Evolutionary conservation across 768 basidiomycete genomes (phyloP).

Genomic region (Tylopilus plumbeoviolaceoides): DNA sequence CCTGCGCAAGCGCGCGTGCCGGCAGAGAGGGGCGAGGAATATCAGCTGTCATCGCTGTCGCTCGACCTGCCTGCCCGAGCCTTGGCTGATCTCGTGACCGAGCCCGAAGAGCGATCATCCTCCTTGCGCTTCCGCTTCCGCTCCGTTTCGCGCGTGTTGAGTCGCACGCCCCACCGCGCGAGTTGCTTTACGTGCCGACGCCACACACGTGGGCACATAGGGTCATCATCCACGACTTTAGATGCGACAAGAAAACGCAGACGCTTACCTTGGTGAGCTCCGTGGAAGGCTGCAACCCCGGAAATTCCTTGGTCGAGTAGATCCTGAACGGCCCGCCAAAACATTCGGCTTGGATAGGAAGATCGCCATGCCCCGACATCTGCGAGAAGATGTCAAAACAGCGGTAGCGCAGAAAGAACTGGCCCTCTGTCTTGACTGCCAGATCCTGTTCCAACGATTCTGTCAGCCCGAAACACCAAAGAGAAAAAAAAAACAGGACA

Average conservation of each 20-base stretch:
- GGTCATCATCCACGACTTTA: no score
- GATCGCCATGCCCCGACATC: conserved; percentile 25
- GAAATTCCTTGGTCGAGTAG: conserved; percentile 73
- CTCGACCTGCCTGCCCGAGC: conserved; percentile 13
- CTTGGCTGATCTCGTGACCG: conserved; percentile 2
- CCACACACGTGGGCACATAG: not conserved
- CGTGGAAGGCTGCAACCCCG: conserved; percentile 64
- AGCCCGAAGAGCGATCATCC: conserved; percentile 4
- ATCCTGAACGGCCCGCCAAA: conserved; percentile 65
- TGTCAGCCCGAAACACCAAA: not conserved
- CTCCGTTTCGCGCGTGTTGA: conserved; percentile 35
- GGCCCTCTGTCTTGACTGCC: conserved; percentile 62
- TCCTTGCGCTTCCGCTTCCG: conserved; percentile 34
- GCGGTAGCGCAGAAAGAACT: conserved; percentile 68
- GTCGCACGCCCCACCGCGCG: conserved; percentile 31
- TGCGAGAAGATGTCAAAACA: conserved; percentile 57
- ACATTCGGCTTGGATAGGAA: conserved; percentile 56
- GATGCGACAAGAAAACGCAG: no score
- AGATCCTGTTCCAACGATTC: conserved; percentile 44
- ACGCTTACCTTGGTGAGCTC: conserved; percentile 50
- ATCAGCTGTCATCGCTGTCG: conserved; percentile 26
- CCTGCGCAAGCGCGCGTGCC: not conserved
- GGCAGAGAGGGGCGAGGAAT: not conserved
- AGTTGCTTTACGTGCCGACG: conserved; percentile 25
- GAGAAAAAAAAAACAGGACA: not conserved